Evolutionary conservation across 352 stramenopile species (phyloP), one percentile per base, ranked within the genome.

Genomic region (Phytophthora parvispora): DNA sequence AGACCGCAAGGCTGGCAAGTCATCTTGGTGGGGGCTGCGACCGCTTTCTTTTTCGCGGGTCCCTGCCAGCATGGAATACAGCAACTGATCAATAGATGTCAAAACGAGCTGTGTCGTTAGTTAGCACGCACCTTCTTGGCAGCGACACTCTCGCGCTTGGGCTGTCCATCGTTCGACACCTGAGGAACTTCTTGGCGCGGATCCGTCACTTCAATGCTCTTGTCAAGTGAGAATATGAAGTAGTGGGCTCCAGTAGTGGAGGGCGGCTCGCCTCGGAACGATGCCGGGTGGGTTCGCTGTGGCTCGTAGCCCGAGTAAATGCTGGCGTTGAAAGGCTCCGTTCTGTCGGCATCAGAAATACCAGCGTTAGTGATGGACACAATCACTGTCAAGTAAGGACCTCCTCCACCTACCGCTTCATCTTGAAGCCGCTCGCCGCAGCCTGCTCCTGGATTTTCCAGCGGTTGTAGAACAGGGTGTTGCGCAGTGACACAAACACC

Each of bases 381-480:
- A 60, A 7, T 51, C 31, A n/a, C 20, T 5, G 50, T 0, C 47
- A 60, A 38, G 8, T 28, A 15, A 20, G 15, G 36, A 45, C 22
- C 36, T 45, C 31, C 36, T 25, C 20, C 50, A 56, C 63, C 7
- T 74, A 93, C 86, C 85, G 65, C 51, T 91, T 87, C 48, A 89
- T 56, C 55, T 85, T 78, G 57, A 93, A 93, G 25, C 90, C 90
- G 53, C 83, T 91, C 25, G 64, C 59, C 20, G 66, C 64, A 3
- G 87, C 90, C 47, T 95, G 87, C 7, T 87, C 84, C 38, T 91
- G 73, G 32, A 97, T 85, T 29, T 89, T 74, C 90, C 90, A 97
- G 43, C 87, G 84, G 60, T 95, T 93, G 77, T 96, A 96, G 57
- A 96, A 97, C 9, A 85, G 60, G 13, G 84, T 96, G 54, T 93